Base-by-base conservation (phyloP, 202 grass and related monocot species). In the Elaeis oleifera region DNA sequence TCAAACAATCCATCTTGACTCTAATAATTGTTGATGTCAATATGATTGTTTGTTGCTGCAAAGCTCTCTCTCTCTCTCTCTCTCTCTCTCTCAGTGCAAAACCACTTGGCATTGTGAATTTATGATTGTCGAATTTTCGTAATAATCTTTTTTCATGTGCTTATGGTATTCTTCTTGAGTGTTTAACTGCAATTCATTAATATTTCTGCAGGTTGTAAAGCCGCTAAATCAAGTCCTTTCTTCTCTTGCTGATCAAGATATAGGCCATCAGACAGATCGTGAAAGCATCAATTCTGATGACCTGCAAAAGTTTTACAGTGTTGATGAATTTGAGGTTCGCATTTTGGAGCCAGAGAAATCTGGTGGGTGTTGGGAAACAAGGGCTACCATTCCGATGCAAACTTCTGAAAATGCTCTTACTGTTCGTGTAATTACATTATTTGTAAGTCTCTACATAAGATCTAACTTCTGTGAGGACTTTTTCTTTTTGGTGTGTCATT, bases 251-350 rank as follows among this genome's bases (percentile, higher is more conserved):
- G 92, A 96, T 70, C 81, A 85, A 79, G 92, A 96, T 73, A 59
- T 80, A 25, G 68, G 64, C 54, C 76, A 89, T 59, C 79, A 89
- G 70, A 79, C 78, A 54, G 92, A 96, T 49, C 82, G 68, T 0
- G 81, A 88, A 60, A 72, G 68, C 75, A 50, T 67, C 60, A 83
- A 39, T 71, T 78, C 77, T 27, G 87, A 89, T 68, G 87, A 89
- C 71, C 69, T 86, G 44, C 92, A 91, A 85, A 89, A 96, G 74
- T 80, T 69, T n/a, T 89, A 91, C 64, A 76, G 75, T 65, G 63
- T 96, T 50, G 92, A 96, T 78, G 92, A 91, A 81, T 96, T 91
- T 69, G 92, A 96, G 65, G 81, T 96, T 61, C 87, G 87, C 11
- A 73, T 96, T 74, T 75, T 96, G 68, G 81, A 83, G 61, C 63